These are phyloP conservation scores for Aspergillus taichungensis DNA, from an alignment of 495 filamentous ascomycete species.

Conservation along the genomic window DNA sequence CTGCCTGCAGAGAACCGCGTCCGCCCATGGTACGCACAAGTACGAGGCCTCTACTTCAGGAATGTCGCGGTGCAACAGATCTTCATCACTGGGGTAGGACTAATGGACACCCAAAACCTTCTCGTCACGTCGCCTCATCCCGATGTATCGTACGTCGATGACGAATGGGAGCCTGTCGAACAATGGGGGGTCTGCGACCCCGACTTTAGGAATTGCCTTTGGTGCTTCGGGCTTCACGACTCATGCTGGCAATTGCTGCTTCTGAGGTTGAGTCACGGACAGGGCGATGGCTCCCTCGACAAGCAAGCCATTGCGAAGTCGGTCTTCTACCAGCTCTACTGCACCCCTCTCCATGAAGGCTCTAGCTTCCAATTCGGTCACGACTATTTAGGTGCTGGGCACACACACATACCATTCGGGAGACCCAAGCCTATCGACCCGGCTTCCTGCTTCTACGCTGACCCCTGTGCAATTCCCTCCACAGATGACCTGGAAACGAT, in stretches of 20 bases:
- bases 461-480: slow-evolving; percentile 8
- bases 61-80: background rate
- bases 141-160: slow-evolving; percentile 7
- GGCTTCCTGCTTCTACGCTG: slow-evolving; percentile 5
- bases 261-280: slow-evolving; percentile 9
- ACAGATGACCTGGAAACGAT: slow-evolving; percentile 2
- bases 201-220: slow-evolving; percentile 1
- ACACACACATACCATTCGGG: slow-evolving; percentile 3
- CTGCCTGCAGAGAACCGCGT: background rate
- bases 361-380: slow-evolving; percentile 11
- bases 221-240: slow-evolving; percentile 12
- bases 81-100: slow-evolving; percentile 7
- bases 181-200: slow-evolving; percentile 5
- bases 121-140: slow-evolving; percentile 3
- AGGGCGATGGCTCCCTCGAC: too few relatives aligned
- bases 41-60: slow-evolving; percentile 5
- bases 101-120: background rate
- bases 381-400: slow-evolving; percentile 7
- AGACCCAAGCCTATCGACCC: background rate
- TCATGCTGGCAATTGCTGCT: slow-evolving; percentile 13
- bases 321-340: slow-evolving; percentile 8
- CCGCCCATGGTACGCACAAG: slow-evolving; percentile 14
- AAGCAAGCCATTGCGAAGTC: slow-evolving; percentile 4
- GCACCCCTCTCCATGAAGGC: slow-evolving; percentile 1
- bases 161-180: slow-evolving; percentile 1